These are phyloP conservation scores for Diaporthe ilicicola DNA, from an alignment of 2,329 filamentous ascomycete genomes.

Conservation along the genomic window DNA sequence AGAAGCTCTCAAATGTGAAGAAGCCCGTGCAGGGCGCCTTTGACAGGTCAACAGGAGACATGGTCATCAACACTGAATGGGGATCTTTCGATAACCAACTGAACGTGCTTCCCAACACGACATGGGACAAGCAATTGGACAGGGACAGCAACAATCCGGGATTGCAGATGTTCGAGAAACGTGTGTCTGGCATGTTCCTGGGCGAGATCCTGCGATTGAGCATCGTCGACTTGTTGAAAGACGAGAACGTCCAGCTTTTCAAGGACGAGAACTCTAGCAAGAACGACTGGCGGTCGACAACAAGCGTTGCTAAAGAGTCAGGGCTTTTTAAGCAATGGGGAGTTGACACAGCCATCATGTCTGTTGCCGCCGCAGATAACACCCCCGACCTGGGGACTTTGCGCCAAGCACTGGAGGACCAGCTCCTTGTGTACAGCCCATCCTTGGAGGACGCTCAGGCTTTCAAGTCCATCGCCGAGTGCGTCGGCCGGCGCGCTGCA, in stretches of 20 bases:
- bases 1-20: conserved; percentile 85
- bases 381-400: conserved; percentile 76
- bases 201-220: conserved; percentile 89
- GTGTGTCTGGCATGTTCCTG: conserved; percentile 97
- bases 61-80: conserved; percentile 99
- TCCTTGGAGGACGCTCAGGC: conserved; percentile 86
- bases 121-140: conserved; percentile 84
- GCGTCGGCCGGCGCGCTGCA: conserved; percentile 88
- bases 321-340: conserved; percentile 84
- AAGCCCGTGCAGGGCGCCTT: conserved; percentile 78
- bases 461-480: conserved; percentile 82
- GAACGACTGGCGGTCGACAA: conserved; percentile 76
- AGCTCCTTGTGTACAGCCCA: conserved; percentile 78
- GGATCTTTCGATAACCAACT: conserved; percentile 97
- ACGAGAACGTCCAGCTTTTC: conserved; percentile 76
- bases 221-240: conserved; percentile 75
- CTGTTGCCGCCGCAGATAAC: conserved; percentile 83
- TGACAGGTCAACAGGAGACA: conserved; percentile 84
- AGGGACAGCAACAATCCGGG: conserved; percentile 86
- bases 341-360: conserved; percentile 90
- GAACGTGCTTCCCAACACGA: conserved; percentile 84
- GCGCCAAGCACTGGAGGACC: conserved; percentile 79
- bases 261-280: conserved; percentile 75
- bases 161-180: conserved; percentile 99
- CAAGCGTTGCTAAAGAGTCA: conserved; percentile 70